A percentile compares a stretch with the other conserved stretches of the same genome.
Conservation (phyloP, 768 basidiomycete species). For the Suillus sp. region DNA sequence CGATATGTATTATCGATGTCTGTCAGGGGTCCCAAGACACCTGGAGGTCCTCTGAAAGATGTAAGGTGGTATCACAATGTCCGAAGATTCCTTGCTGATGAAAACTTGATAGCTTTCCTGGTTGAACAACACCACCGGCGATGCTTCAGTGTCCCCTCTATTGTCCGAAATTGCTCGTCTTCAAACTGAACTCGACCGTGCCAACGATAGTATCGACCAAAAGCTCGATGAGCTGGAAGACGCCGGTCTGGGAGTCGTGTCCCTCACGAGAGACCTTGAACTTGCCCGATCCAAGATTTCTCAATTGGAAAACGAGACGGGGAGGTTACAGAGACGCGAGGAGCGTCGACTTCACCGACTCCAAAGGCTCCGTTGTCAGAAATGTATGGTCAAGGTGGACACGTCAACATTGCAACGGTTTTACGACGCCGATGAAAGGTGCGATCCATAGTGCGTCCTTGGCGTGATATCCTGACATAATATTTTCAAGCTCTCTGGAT, state of each 20-base stretch:
- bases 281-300: constrained; percentile 64
- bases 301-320: constrained; percentile 67
- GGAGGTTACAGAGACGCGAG: constrained; percentile 64
- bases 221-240: constrained; percentile 86
- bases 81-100: constrained; percentile 14
- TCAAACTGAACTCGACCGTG: constrained; percentile 72
- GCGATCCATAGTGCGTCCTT: constrained; percentile 11
- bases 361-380: constrained; percentile 64
- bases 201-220: constrained; percentile 85
- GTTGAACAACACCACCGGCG: constrained; percentile 62
- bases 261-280: constrained; percentile 67
- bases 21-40: constrained; percentile 70
- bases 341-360: constrained; percentile 67
- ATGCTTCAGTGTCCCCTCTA: constrained; percentile 60
- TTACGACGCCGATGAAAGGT: constrained; percentile 66
- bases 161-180: constrained; percentile 73
- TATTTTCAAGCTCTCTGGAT: constrained; percentile 51
- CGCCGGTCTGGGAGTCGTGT: constrained; percentile 73
- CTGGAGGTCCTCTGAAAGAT: constrained; percentile 76
- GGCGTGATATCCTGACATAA: constrained; percentile 10
- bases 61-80: constrained; percentile 44
- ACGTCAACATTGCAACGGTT: constrained; percentile 42
- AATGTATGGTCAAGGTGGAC: constrained; percentile 68
- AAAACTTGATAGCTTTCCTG: constrained; percentile 59
- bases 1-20: constrained; percentile 71